A percentile compares a stretch with the other conserved stretches of the same genome.
phyloP scores from a whole-genome alignment of 2,329 filamentous ascomycete species.

The Mycosphaerelloides madeirae region DNA sequence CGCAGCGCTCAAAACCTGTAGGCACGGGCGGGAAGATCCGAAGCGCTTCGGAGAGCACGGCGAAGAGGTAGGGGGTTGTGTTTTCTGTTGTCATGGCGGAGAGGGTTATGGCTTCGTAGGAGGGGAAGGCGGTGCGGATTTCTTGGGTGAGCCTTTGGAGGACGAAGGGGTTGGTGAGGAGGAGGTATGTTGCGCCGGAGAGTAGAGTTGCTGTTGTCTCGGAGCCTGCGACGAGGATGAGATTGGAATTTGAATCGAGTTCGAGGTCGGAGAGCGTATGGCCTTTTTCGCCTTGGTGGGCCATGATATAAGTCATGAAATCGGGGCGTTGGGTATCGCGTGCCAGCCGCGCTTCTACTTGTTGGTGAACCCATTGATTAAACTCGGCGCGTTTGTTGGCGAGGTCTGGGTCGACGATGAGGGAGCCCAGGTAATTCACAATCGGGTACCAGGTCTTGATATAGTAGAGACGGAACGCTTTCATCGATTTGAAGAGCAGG shows the following conservation, averaged over 20 bases:
- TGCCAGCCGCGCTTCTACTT: constrained; percentile 26
- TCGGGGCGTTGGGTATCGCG: constrained; percentile 36
- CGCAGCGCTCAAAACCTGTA: constrained; percentile 31
- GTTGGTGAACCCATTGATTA: constrained; percentile 21
- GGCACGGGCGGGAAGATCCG: constrained; percentile 44
- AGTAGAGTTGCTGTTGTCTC: constrained; percentile 50
- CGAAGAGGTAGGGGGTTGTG: constrained; percentile 36
- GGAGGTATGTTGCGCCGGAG: constrained; percentile 37
- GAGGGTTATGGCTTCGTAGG: constrained; percentile 26
- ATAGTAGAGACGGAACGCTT: constrained; percentile 25
- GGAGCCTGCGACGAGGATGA: constrained; percentile 42
- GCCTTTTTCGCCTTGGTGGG: constrained; percentile 35
- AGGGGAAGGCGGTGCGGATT: constrained; percentile 37
- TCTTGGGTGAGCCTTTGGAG: constrained; percentile 40
- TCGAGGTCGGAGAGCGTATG: constrained; percentile 23
- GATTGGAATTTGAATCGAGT: constrained; percentile 46
- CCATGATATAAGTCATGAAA: constrained; percentile 46
- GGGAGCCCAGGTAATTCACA: constrained; percentile 17
- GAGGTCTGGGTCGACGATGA: constrained; percentile 18
- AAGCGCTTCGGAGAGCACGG: constrained; percentile 42
- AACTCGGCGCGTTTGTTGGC: constrained; percentile 22
- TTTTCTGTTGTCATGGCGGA: constrained; percentile 25
- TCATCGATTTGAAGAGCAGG: constrained; percentile 23
- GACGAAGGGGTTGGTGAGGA: constrained; percentile 37
- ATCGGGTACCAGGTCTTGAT: constrained; percentile 25